Conservation (phyloP, 352 stramenopile genomes). For the Globisporangium uncinulatum region DNA sequence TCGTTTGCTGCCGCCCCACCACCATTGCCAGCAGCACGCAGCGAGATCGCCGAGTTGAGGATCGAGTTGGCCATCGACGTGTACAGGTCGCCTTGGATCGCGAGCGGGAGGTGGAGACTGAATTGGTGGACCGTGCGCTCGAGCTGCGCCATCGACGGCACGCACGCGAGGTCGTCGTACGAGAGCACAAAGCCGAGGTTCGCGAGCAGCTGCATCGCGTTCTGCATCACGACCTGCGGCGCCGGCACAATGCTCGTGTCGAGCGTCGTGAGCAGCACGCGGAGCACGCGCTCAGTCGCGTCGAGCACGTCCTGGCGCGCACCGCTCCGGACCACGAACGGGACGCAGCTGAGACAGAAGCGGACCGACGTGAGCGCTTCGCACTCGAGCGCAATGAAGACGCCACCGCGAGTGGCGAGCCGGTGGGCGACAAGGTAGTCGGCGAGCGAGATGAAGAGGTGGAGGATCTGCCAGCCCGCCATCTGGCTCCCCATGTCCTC, state of each 20-base stretch:
- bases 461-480: conserved; percentile 57
- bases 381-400: conserved; percentile 55
- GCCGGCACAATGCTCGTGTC: conserved; percentile 65
- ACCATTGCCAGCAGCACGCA: conserved; percentile 18
- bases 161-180: conserved; percentile 58
- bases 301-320: conserved; percentile 46
- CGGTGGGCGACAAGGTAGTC: conserved; percentile 59
- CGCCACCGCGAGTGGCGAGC: conserved; percentile 45
- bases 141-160: conserved; percentile 67
- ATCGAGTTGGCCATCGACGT: conserved; percentile 78
- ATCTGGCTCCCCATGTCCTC: conserved; percentile 50
- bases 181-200: conserved; percentile 59
- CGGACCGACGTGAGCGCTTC: conserved; percentile 59
- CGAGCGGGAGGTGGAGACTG: conserved; percentile 56
- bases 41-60: conserved; percentile 67
- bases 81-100: conserved; percentile 74
- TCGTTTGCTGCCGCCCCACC: conserved; percentile 14
- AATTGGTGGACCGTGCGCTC: conserved; percentile 70
- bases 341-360: conserved; percentile 51
- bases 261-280: conserved; percentile 48
- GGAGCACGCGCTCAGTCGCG: conserved; percentile 42
- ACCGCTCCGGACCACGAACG: conserved; percentile 51
- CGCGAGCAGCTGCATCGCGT: conserved; percentile 60
- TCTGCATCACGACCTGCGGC: conserved; percentile 53
- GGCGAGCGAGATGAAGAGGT: conserved; percentile 53